A percentile compares a stretch with the other conserved stretches of the same genome.
These are phyloP conservation scores for Clarireedia hainanense DNA, from an alignment of 2,329 filamentous ascomycete species.

Conservation along the genomic window DNA sequence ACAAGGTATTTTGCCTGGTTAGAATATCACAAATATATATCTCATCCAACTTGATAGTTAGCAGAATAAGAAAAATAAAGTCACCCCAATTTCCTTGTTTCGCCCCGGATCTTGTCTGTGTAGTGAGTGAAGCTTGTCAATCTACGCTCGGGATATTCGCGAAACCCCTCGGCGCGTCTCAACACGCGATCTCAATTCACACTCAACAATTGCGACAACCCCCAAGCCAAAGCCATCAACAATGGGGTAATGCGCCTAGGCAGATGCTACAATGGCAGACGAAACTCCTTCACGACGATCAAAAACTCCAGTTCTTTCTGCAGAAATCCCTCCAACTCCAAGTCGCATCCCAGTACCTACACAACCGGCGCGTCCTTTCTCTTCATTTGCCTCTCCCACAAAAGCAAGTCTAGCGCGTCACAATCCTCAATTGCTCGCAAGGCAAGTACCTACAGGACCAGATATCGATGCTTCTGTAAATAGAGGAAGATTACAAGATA, in stretches of 20 bases:
- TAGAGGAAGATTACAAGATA: slow-evolving; percentile 25
- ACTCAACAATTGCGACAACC: not conserved
- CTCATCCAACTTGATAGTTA: too few relatives aligned
- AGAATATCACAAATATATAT: not conserved
- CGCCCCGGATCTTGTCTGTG: not conserved
- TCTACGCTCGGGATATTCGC: not conserved
- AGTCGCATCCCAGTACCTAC: slow-evolving; percentile 23
- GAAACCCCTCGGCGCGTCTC: slow-evolving; percentile 6
- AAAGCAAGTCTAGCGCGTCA: slow-evolving; percentile 54
- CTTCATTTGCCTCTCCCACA: slow-evolving; percentile 61
- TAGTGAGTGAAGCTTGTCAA: not conserved
- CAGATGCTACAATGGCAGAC: slow-evolving; percentile 1
- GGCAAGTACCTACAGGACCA: slow-evolving; percentile 27
- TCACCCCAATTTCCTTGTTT: not conserved
- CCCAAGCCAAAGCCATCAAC: not conserved
- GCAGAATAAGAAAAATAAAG: too few relatives aligned
- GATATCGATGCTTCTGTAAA: slow-evolving; percentile 28
- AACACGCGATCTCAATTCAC: not conserved
- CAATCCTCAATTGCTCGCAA: slow-evolving; percentile 49
- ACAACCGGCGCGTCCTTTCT: slow-evolving; percentile 25
- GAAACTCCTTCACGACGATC: slow-evolving; percentile 6
- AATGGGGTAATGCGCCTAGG: not conserved
- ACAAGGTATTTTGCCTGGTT: not conserved
- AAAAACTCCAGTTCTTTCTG: not conserved
- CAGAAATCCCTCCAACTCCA: slow-evolving; percentile 35